A percentile compares a stretch with the other conserved stretches of the same genome.
phyloP scores from a whole-genome alignment of 352 stramenopile species.

The Aphanomyces euteiches region DNA sequence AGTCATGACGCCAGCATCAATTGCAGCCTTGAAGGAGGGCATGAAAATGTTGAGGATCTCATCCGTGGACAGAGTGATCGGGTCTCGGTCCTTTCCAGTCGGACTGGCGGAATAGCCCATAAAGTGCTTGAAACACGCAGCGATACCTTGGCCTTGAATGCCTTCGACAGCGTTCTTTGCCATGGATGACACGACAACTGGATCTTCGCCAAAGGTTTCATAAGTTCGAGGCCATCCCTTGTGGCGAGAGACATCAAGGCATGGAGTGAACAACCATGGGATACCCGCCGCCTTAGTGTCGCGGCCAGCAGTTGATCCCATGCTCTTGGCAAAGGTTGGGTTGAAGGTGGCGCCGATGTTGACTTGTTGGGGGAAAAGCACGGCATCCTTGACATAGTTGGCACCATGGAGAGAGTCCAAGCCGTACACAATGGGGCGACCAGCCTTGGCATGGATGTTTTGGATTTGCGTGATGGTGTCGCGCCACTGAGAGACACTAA shows the following conservation, averaged over 20 bases:
- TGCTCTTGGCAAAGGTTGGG: constrained; percentile 40
- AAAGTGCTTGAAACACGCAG: constrained; percentile 59
- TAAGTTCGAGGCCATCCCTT: constrained; percentile 62
- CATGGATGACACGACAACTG: constrained; percentile 52
- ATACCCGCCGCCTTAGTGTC: constrained; percentile 65
- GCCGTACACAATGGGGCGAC: constrained; percentile 44
- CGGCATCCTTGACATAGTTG: too few species aligned
- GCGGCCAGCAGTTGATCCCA: constrained; percentile 45
- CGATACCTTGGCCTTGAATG: constrained; percentile 38
- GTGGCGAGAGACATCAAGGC: constrained; percentile 61
- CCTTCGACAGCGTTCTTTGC: constrained; percentile 43
- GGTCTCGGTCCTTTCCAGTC: constrained; percentile 71
- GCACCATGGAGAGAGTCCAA: too few species aligned
- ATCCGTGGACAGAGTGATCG: constrained; percentile 65
- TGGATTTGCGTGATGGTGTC: constrained; percentile 49
- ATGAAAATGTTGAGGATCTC: constrained; percentile 83
- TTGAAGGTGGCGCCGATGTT: constrained; percentile 79
- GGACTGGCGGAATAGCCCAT: constrained; percentile 38
- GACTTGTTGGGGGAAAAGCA: constrained; percentile 67
- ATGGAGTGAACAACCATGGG: constrained; percentile 68
- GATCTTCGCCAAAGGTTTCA: constrained; percentile 86
- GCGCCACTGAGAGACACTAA: constrained; percentile 44
- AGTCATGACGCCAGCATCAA: constrained; percentile 74
- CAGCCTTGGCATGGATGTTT: constrained; percentile 44
- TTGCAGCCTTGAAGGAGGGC: constrained; percentile 76